These are phyloP conservation scores for Botrytis porri DNA, from an alignment of 2,329 filamentous ascomycete genomes.

Conservation along the genomic window DNA sequence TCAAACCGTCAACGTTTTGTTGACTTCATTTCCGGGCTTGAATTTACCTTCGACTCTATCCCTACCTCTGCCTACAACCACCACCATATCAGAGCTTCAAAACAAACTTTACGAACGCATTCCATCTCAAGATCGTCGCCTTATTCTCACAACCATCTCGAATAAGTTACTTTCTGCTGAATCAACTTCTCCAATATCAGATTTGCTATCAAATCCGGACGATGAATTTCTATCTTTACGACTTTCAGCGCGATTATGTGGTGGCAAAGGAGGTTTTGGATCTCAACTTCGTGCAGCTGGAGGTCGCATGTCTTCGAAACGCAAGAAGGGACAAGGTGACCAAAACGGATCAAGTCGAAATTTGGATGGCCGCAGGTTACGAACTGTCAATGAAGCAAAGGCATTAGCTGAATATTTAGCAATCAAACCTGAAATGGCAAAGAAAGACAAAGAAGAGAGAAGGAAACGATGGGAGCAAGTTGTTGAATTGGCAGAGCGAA, in stretches of 20 bases:
- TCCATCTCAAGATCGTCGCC: conserved; percentile 54
- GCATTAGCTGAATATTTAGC: conserved; percentile 91
- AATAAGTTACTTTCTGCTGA: conserved; percentile 64
- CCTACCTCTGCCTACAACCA: conserved; percentile 65
- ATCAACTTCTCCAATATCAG: conserved; percentile 55
- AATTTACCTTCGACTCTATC: conserved; percentile 79
- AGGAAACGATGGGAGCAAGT: conserved; percentile 84
- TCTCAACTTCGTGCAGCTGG: conserved; percentile 95
- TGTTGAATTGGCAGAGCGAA: conserved; percentile 77
- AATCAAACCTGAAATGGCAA: conserved; percentile 96
- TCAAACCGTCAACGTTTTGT: conserved; percentile 70
- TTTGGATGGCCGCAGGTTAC: conserved; percentile 81
- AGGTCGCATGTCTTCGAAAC: conserved; percentile 92
- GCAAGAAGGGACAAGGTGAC: conserved; percentile 78
- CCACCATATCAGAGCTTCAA: conserved; percentile 66
- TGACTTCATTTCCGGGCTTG: conserved; percentile 81
- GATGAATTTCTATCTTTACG: conserved; percentile 79
- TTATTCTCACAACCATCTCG: conserved; percentile 78
- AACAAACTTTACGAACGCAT: conserved; percentile 59
- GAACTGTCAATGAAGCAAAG: conserved; percentile 94
- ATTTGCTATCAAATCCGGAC: conserved; percentile 53
- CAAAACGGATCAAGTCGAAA: conserved; percentile 91
- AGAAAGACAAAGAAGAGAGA: conserved; percentile 84
- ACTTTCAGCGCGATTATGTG: conserved; percentile 73
- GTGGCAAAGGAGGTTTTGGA: conserved; percentile 97